Conservation (phyloP, 176 grass and related monocot genomes). For the Carex pumila region DNA sequence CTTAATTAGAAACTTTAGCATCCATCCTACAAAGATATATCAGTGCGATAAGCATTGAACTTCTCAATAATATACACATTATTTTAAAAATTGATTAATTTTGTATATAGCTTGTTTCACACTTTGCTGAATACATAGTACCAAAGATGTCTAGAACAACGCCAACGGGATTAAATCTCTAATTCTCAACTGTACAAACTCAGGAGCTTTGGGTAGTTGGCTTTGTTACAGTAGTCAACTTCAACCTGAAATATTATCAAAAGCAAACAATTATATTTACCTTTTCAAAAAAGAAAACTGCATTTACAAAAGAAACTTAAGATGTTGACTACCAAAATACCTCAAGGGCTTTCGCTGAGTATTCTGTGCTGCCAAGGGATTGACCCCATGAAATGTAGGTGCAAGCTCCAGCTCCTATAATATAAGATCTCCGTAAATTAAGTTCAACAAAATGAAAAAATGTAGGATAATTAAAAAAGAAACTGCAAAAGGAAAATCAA, state of each 20-base stretch:
- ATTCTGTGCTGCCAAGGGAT: slow-evolving; percentile 24
- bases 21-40: neutral
- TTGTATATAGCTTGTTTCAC: neutral
- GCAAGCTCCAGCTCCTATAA: slow-evolving; percentile 53
- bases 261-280: neutral
- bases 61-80: slow-evolving; percentile 10
- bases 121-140: neutral
- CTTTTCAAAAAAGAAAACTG: neutral
- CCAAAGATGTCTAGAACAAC: neutral
- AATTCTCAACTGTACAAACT: slow-evolving; percentile 7
- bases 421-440: slow-evolving; percentile 12
- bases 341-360: slow-evolving; percentile 53
- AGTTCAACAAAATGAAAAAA: slow-evolving; percentile 10
- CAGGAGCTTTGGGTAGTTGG: slow-evolving; percentile 19
- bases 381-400: slow-evolving; percentile 25
- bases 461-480: neutral
- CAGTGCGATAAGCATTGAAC: neutral
- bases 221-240: slow-evolving; percentile 54
- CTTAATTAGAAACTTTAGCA: neutral
- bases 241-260: slow-evolving; percentile 44
- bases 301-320: neutral
- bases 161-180: neutral
- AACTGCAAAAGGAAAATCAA: slow-evolving; percentile 9
- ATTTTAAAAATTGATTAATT: neutral
- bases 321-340: slow-evolving; percentile 23